Base-by-base conservation (phyloP, 2,329 filamentous ascomycete species). In the Lecanicillium sp. region DNA sequence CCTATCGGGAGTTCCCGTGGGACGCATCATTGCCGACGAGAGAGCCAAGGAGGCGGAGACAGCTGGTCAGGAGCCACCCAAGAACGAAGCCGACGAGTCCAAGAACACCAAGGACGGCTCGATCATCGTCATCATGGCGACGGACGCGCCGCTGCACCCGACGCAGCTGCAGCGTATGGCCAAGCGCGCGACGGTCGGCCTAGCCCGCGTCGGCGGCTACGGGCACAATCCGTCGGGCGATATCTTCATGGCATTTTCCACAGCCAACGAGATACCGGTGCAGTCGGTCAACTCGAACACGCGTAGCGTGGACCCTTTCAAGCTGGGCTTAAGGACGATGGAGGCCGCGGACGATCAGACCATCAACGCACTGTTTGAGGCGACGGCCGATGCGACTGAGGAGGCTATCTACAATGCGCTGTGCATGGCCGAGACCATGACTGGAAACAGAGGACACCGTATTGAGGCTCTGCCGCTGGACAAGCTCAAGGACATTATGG, bases 161-260 rank as follows among this genome's bases (percentile, higher is more conserved):
- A 62, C 67, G 2, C 78, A 82, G 55, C 72, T 82, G 2, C 70
- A 75, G 49, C 69, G 79, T 1, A 62, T 83, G 1, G 78, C 79
- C 1, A 74, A 77, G 51, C 73, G 78, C 23, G 78, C 78, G 2
- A 80, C 78, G 0, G 72, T 82, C 1, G 81, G 81, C 1, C 61
- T 84, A 0, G 65, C 76, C 1, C 68, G 73, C 32, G 78, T 81
- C 0, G 80, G 81, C 3, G 77, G 78, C 1, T 75, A 76, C 48
- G 80, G 77, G 0, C 68, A 75, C 17, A 83, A 82, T 52, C 70
- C 70, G 14, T 82, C 78, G 0, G 81, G 81, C 0, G 81, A 84
- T 49, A 72, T 84, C 41, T 82, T 84, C 57, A 67, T 84, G 5
- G 79, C 80, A 0, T 76, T 84, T 50, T 83, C 78, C 6, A 84